phyloP scores from a whole-genome alignment of 192 early-diverging fungal genomes.

The Rhizophagus sp. region DNA sequence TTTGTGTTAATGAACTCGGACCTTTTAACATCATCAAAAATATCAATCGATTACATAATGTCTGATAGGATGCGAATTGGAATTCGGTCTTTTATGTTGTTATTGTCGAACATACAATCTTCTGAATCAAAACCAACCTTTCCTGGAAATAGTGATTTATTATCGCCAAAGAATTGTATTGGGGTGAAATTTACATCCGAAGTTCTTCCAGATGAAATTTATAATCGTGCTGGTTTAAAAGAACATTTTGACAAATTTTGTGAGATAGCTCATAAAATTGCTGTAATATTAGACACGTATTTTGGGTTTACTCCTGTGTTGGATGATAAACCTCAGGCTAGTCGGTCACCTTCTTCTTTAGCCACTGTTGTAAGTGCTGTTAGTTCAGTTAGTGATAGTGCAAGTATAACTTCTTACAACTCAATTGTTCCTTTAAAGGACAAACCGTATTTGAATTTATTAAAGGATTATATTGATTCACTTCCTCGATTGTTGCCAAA shows the following conservation, averaged over 20 bases:
- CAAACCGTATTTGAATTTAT: constrained; percentile 64
- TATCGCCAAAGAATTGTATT: constrained; percentile 32
- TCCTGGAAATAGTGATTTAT: constrained; percentile 46
- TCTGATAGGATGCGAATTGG: constrained; percentile 78
- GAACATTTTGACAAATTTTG: constrained; percentile 71
- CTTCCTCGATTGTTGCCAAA: constrained; percentile 72
- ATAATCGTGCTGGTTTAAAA: constrained; percentile 61
- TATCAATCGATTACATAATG: constrained; percentile 53
- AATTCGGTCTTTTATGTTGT: constrained; percentile 67
- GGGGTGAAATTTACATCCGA: constrained; percentile 37
- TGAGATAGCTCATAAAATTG: constrained; percentile 60
- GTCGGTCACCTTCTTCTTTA: constrained; percentile 5
- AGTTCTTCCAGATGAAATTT: constrained; percentile 49
- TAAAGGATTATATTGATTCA: constrained; percentile 69
- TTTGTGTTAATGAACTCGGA: constrained; percentile 68
- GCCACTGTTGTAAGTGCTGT: background rate
- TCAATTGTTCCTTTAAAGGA: constrained; percentile 58
- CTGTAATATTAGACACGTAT: constrained; percentile 56
- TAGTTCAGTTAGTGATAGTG: constrained; percentile 31
- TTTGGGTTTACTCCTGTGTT: constrained; percentile 49
- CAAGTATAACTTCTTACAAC: constrained; percentile 46
- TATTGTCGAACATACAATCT: constrained; percentile 74
- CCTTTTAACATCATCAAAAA: constrained; percentile 35
- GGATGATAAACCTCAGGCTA: constrained; percentile 52
- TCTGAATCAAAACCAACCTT: constrained; percentile 47